A percentile compares a stretch with the other conserved stretches of the same genome.
Evolutionary conservation across 1,284 basidiomycete species (phyloP).

Genomic region (Golubevia sp.): DNA sequence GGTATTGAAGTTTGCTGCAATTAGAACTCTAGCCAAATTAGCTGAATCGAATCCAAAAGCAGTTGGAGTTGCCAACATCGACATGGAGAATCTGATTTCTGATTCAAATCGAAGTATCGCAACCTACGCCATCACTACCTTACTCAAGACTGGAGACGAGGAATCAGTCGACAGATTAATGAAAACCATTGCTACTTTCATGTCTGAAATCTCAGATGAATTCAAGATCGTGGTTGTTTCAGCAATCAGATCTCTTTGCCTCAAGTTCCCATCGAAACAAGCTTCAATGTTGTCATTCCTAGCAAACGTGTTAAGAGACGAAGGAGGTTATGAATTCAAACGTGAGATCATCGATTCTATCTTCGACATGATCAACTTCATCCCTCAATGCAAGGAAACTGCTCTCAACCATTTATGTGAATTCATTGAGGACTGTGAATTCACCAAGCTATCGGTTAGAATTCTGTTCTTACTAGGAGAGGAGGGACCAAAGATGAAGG

Average conservation of each 20-base stretch:
- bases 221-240: conserved; percentile 99
- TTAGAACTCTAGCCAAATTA: conserved; percentile 83
- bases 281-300: conserved; percentile 69
- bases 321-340: conserved; percentile 99
- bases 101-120: conserved; percentile 95
- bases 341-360: conserved; percentile 98
- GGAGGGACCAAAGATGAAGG: conserved; percentile 91
- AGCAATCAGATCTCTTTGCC: conserved; percentile 93
- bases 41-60: conserved; percentile 80
- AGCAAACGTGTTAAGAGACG: conserved; percentile 64
- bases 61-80: conserved; percentile 92
- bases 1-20: conserved; percentile 94
- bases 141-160: conserved; percentile 99
- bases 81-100: conserved; percentile 95
- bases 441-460: conserved; percentile 96
- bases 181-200: conserved; percentile 99
- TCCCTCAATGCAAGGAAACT: conserved; percentile 81
- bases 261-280: conserved; percentile 98
- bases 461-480: conserved; percentile 92
- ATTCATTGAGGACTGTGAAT: conserved; percentile 99
- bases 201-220: conserved; percentile 99
- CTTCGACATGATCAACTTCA: conserved; percentile 99
- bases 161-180: conserved; percentile 97
- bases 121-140: conserved; percentile 96
- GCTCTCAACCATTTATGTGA: conserved; percentile 98